These are phyloP conservation scores for Teunomyces gatunensis DNA, from an alignment of 805 yeast genomes.

Conservation along the genomic window DNA sequence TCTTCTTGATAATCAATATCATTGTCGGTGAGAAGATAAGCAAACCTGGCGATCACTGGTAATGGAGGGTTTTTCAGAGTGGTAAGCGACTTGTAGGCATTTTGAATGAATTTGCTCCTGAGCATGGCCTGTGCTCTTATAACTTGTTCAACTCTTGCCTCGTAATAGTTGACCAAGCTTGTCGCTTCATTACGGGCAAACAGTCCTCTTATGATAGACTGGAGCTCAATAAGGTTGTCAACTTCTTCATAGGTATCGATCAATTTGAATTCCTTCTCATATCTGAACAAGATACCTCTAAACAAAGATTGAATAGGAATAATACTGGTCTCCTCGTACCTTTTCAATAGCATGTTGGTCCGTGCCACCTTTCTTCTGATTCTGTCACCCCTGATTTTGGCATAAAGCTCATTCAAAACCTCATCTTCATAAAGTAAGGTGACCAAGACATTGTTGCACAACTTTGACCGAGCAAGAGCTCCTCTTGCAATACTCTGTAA, in stretches of 20 bases:
- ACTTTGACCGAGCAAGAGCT: conserved; percentile 39
- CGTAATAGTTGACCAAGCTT: conserved; percentile 47
- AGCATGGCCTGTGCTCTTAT: conserved; percentile 72
- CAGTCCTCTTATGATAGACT: conserved; percentile 53
- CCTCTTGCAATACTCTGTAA: conserved; percentile 46
- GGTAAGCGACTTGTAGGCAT: conserved; percentile 71
- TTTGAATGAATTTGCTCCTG: conserved; percentile 63
- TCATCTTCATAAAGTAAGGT: conserved; percentile 40
- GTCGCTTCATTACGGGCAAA: conserved; percentile 35
- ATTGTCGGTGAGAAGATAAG: conserved; percentile 68
- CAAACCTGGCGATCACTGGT: conserved; percentile 71
- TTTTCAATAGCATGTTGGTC: conserved; percentile 15
- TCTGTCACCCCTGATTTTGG: conserved; percentile 43
- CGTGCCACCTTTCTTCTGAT: conserved; percentile 27
- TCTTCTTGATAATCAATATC: conserved; percentile 77
- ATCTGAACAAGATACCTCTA: conserved; percentile 64
- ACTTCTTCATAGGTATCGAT: conserved; percentile 52
- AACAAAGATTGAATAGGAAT: conserved; percentile 53
- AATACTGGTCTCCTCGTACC: conserved; percentile 22
- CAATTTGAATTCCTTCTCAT: conserved; percentile 49
- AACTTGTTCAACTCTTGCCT: conserved; percentile 53
- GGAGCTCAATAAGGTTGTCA: conserved; percentile 44
- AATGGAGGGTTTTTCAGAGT: conserved; percentile 74
- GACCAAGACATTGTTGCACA: conserved; percentile 43
- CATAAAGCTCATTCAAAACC: conserved; percentile 36